Conservation (phyloP, 352 stramenopile genomes). For the Pythium brachiatum region DNA sequence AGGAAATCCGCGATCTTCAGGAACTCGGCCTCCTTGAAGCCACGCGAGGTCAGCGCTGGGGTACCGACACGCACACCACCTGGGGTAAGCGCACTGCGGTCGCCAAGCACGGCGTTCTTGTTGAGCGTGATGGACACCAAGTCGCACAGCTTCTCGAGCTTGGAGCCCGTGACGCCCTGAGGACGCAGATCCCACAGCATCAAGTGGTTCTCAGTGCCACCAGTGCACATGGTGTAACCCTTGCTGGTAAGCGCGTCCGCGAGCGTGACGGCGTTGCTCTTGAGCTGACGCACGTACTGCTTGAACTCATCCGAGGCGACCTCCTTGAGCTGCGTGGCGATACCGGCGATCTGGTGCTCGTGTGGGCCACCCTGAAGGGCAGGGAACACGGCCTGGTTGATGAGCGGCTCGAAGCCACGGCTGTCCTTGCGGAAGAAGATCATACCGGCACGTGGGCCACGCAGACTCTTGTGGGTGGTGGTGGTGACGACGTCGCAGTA, state of each 20-base stretch:
- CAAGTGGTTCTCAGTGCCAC: slow-evolving; percentile 99
- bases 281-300: slow-evolving; percentile 93
- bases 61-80: slow-evolving; percentile 96
- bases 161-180: slow-evolving; percentile 95
- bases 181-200: slow-evolving; percentile 98
- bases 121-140: slow-evolving; percentile 98
- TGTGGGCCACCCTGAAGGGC: slow-evolving; percentile 97
- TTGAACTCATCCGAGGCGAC: slow-evolving; percentile 96
- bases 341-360: slow-evolving; percentile 98
- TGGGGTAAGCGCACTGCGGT: slow-evolving; percentile 93
- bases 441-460: slow-evolving; percentile 96
- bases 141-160: slow-evolving; percentile 99
- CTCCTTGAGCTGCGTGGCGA: slow-evolving; percentile 98
- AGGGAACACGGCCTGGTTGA: slow-evolving; percentile 99
- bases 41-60: slow-evolving; percentile 95
- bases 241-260: slow-evolving; percentile 88
- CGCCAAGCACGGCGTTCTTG: slow-evolving; percentile 98
- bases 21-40: slow-evolving; percentile 97
- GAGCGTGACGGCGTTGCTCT: slow-evolving; percentile 95
- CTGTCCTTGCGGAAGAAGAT: slow-evolving; percentile 99
- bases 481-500: slow-evolving; percentile 99
- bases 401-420: slow-evolving; percentile 91
- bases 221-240: slow-evolving; percentile 96
- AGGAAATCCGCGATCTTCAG: slow-evolving; percentile 95
- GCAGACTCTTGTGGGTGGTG: slow-evolving; percentile 99